These are phyloP conservation scores for Thinopyrum elongatum DNA, from an alignment of 176 grass and related monocot species.

Conservation along the genomic window DNA sequence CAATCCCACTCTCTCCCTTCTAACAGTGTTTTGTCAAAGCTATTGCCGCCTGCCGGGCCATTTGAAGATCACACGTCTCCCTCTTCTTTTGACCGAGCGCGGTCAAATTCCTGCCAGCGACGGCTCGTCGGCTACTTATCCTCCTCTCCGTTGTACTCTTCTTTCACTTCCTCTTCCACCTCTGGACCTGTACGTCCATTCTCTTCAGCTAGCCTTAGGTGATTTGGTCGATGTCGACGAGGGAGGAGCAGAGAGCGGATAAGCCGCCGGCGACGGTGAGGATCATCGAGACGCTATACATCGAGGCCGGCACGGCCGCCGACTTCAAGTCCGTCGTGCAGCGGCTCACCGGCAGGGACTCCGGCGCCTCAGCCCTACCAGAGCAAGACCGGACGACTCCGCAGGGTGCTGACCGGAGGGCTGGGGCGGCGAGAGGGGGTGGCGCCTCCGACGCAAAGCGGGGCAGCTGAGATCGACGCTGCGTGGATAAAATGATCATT, in stretches of 20 bases:
- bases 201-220: not conserved
- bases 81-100: not conserved
- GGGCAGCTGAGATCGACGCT: not conserved
- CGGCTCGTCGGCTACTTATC: conserved; percentile 16
- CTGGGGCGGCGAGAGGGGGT: not conserved
- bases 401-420: not conserved
- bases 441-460: not conserved
- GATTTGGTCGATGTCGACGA: conserved; percentile 33
- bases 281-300: conserved; percentile 71
- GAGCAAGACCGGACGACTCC: too few relatives aligned
- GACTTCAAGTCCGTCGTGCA: conserved; percentile 75
- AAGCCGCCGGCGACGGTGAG: conserved; percentile 47
- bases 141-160: not conserved
- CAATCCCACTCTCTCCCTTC: too few relatives aligned
- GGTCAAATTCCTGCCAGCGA: conserved; percentile 23
- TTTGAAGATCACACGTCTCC: conserved; percentile 25
- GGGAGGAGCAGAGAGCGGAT: not conserved
- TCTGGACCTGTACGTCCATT: not conserved
- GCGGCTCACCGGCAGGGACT: conserved; percentile 55
- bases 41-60: not conserved
- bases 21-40: too few relatives aligned
- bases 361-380: not conserved
- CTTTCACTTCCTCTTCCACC: not conserved
- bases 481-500: not conserved
- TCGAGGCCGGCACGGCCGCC: conserved; percentile 51